These are phyloP conservation scores for Termitomyces sp. DNA, from an alignment of 768 basidiomycete genomes.

Conservation along the genomic window DNA sequence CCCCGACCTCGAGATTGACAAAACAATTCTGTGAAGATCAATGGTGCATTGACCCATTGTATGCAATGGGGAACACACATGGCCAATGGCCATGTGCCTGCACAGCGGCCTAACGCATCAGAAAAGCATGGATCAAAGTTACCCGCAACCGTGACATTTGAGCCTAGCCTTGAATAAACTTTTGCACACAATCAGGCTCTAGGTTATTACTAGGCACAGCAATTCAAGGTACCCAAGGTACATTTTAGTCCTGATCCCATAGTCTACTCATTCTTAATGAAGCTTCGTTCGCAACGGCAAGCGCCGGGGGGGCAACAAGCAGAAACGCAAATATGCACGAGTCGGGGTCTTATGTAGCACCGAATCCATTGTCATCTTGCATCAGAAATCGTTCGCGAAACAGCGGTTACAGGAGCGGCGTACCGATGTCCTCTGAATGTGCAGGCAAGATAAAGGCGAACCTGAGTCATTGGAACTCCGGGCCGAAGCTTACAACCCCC, in stretches of 20 bases:
- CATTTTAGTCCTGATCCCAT: neutral
- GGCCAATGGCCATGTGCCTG: neutral
- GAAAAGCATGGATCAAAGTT: slow-evolving; percentile 1
- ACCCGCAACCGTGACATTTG: neutral
- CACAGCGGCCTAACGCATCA: neutral
- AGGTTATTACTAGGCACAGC: neutral
- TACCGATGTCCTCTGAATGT: slow-evolving; percentile 2
- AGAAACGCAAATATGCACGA: slow-evolving; percentile 1
- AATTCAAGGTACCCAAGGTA: neutral
- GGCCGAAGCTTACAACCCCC: slow-evolving; percentile 8
- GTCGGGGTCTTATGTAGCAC: neutral
- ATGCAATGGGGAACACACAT: neutral
- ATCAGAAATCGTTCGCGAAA: slow-evolving; percentile 9
- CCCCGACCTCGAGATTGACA: neutral
- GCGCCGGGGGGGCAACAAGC: neutral
- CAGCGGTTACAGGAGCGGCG: slow-evolving; percentile 5
- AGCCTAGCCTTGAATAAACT: neutral
- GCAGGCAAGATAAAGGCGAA: neutral
- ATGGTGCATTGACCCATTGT: neutral
- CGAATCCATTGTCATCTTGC: neutral
- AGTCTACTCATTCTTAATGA: neutral
- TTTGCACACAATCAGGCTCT: slow-evolving; percentile 6
- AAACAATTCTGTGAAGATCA: neutral
- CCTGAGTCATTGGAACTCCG: slow-evolving; percentile 4
- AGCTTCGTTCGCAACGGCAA: slow-evolving; percentile 2